Conservation (phyloP, 2,329 filamentous ascomycete genomes). For the Calonectria hawksworthii region DNA sequence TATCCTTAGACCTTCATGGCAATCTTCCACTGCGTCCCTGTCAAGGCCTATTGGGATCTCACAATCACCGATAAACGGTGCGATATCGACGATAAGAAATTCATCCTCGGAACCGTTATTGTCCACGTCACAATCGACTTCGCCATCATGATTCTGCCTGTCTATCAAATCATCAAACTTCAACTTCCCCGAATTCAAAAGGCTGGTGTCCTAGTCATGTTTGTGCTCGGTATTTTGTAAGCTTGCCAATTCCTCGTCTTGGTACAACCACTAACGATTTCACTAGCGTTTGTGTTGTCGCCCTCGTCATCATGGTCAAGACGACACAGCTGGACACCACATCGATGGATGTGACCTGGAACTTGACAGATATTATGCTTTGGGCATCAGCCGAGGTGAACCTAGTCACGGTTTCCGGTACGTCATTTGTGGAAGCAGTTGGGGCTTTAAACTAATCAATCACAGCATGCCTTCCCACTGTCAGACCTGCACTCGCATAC, state of each 20-base stretch:
- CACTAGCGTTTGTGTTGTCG: conserved; percentile 37
- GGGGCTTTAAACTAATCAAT: neutral
- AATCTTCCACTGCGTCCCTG: conserved; percentile 37
- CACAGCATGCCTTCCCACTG: conserved; percentile 39
- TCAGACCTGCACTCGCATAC: conserved; percentile 39
- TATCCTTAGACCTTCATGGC: conserved; percentile 33
- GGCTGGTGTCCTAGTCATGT: conserved; percentile 46
- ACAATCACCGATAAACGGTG: conserved; percentile 22
- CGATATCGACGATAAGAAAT: conserved; percentile 46
- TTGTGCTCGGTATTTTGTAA: conserved; percentile 49
- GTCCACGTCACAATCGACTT: conserved; percentile 50
- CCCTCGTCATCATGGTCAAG: conserved; percentile 38
- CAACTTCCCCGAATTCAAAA: conserved; percentile 46
- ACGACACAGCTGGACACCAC: conserved; percentile 31
- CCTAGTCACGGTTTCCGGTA: conserved; percentile 42
- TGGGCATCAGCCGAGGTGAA: conserved; percentile 45
- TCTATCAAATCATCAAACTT: conserved; percentile 48
- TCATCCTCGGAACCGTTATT: conserved; percentile 51
- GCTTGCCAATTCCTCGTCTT: conserved; percentile 13
- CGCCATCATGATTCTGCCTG: conserved; percentile 46
- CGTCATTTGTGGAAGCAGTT: neutral
- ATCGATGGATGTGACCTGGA: conserved; percentile 40
- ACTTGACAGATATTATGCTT: conserved; percentile 37
- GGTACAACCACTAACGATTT: neutral
- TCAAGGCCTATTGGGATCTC: conserved; percentile 36